Evolutionary conservation across 2,329 filamentous ascomycete species (phyloP).

Genomic region (Lecanicillium sp.): DNA sequence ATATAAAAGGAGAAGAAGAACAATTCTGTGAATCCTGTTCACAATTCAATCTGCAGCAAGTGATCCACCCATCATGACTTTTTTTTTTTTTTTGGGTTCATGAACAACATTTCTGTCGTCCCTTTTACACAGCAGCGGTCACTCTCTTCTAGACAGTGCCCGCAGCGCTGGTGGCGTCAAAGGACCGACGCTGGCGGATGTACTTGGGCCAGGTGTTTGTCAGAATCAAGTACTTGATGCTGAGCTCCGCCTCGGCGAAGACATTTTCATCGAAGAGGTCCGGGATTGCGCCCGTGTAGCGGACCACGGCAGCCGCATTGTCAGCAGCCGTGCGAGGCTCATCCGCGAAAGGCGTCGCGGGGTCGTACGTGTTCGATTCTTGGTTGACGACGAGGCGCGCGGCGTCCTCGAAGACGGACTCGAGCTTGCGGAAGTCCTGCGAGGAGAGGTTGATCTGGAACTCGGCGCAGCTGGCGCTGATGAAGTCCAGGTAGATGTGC

Average conservation of each 20-base stretch:
- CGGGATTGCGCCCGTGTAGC: slow-evolving; percentile 42
- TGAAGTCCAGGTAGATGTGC: slow-evolving; percentile 55
- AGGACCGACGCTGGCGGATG: slow-evolving; percentile 36
- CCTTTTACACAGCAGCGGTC: background rate
- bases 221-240: slow-evolving; percentile 61
- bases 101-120: background rate
- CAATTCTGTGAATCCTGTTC: background rate
- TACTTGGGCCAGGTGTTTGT: slow-evolving; percentile 65
- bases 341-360: slow-evolving; percentile 38
- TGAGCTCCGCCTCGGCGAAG: slow-evolving; percentile 54
- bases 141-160: slow-evolving; percentile 9
- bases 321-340: slow-evolving; percentile 19
- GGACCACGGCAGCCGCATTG: slow-evolving; percentile 18
- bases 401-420: slow-evolving; percentile 50
- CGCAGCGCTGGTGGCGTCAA: slow-evolving; percentile 12
- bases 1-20: background rate
- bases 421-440: slow-evolving; percentile 46
- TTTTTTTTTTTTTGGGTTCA: background rate
- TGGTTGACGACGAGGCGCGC: slow-evolving; percentile 40
- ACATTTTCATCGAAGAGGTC: slow-evolving; percentile 44
- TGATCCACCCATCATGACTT: background rate
- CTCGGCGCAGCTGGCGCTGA: slow-evolving; percentile 54
- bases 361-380: slow-evolving; percentile 30
- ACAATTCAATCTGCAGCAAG: background rate
- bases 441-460: slow-evolving; percentile 63